These are phyloP conservation scores for Chloranthus sessilifolius DNA, from an alignment of 164 flowering plant genomes.

Conservation along the genomic window DNA sequence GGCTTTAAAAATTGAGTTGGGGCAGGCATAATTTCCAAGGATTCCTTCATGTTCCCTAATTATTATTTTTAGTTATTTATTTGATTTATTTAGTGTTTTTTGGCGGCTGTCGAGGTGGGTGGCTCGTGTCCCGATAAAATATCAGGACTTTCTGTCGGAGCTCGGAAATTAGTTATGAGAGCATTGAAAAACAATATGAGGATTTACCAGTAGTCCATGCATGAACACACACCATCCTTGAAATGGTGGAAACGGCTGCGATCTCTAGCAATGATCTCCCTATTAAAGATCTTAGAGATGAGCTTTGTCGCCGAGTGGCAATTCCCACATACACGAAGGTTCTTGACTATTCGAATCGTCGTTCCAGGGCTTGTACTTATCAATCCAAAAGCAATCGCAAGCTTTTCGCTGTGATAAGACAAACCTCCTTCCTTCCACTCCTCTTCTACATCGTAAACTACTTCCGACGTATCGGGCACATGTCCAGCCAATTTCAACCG, in stretches of 20 bases:
- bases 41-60: no score
- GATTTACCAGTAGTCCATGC: constrained; percentile 59
- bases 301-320: constrained; percentile 66
- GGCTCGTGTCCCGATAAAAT: no score
- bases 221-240: constrained; percentile 61
- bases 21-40: no score
- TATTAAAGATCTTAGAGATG: constrained; percentile 54
- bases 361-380: constrained; percentile 62
- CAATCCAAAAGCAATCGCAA: constrained; percentile 70
- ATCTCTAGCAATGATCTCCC: constrained; percentile 68
- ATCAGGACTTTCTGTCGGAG: no score
- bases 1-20: no score
- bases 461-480: constrained; percentile 57
- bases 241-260: constrained; percentile 66
- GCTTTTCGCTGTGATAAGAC: constrained; percentile 53
- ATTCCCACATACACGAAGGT: constrained; percentile 57
- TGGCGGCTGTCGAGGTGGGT: no score
- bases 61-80: no score
- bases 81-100: no score
- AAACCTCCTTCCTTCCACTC: constrained; percentile 54
- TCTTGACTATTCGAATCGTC: constrained; percentile 51
- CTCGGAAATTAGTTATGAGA: no score
- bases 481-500: constrained; percentile 39
- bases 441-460: constrained; percentile 52
- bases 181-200: no score